These are phyloP conservation scores for Zoysia matrella DNA, from an alignment of 202 grass and related monocot species.

Conservation along the genomic window DNA sequence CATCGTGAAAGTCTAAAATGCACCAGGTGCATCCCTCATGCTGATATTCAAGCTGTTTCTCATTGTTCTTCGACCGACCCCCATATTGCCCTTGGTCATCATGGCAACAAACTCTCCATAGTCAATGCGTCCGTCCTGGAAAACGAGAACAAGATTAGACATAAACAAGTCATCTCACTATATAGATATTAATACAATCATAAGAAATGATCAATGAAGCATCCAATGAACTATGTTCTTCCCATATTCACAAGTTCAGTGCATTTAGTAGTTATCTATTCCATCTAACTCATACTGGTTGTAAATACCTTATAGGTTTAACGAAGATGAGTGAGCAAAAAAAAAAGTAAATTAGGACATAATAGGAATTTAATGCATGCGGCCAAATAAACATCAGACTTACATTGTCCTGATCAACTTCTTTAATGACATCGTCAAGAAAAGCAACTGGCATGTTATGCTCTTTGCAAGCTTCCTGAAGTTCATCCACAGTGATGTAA, in stretches of 20 bases:
- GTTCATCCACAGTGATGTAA: constrained; percentile 88
- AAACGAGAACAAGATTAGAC: constrained; percentile 38
- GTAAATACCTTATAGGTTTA: constrained; percentile 27
- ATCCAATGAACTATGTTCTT: background rate
- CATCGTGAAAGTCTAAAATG: constrained; percentile 66
- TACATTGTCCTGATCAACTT: constrained; percentile 48
- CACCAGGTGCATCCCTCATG: constrained; percentile 87
- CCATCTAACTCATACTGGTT: constrained; percentile 15
- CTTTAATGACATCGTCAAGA: constrained; percentile 87
- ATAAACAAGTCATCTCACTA: constrained; percentile 9
- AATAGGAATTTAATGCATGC: background rate
- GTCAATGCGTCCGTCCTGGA: constrained; percentile 89
- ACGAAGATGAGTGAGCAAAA: background rate
- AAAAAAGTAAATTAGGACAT: constrained; percentile 9
- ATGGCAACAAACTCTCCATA: constrained; percentile 70
- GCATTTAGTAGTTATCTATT: constrained; percentile 20
- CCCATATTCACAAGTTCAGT: background rate
- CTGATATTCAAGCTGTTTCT: constrained; percentile 97
- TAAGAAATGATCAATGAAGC: constrained; percentile 27
- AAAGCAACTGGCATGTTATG: constrained; percentile 93
- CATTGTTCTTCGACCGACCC: constrained; percentile 90
- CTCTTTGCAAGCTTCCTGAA: constrained; percentile 85
- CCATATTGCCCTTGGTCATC: constrained; percentile 65
- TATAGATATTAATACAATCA: constrained; percentile 27
- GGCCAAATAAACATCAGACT: constrained; percentile 18